Conservation (phyloP, 176 grass and related monocot genomes). For the Juncus inflexus region DNA sequence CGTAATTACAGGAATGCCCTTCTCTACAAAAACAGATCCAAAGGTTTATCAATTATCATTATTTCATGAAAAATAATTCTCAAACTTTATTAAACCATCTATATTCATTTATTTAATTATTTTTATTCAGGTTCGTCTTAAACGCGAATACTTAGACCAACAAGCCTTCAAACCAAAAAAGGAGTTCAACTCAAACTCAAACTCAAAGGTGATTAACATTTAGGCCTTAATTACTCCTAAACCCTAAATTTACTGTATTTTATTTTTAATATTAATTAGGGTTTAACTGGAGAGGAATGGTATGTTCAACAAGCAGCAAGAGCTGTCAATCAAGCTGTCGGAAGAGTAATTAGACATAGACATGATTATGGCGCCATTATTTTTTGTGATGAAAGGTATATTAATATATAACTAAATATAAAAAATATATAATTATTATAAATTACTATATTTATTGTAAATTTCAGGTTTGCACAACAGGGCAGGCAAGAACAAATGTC, state of each 20-base stretch:
- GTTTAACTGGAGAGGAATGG: conserved; percentile 77
- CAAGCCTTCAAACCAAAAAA: conserved; percentile 47
- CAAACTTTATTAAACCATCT: too few species aligned
- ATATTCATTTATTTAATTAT: too few species aligned
- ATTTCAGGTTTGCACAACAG: conserved; percentile 65
- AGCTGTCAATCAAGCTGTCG: conserved; percentile 96
- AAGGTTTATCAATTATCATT: conserved; percentile 61
- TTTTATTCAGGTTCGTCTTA: conserved; percentile 67
- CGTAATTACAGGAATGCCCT: conserved; percentile 90
- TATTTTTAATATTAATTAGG: conserved; percentile 40
- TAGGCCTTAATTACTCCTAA: too few species aligned
- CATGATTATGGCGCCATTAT: conserved; percentile 96
- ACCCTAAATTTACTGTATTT: neutral
- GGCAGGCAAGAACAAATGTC: conserved; percentile 86
- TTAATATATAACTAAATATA: conserved; percentile 27
- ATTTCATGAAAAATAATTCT: neutral
- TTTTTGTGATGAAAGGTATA: conserved; percentile 93
- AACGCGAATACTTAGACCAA: conserved; percentile 87
- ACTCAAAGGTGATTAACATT: too few species aligned
- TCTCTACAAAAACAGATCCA: conserved; percentile 71
- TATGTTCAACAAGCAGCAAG: conserved; percentile 95
- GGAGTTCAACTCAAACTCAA: neutral
- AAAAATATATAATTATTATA: neutral
- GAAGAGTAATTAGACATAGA: conserved; percentile 85
- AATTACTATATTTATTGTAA: conserved; percentile 1